Evolutionary conservation across 2,329 filamentous ascomycete genomes (phyloP), one percentile per base, ranked within the genome.

Genomic region (Drechmeria coniospora): DNA sequence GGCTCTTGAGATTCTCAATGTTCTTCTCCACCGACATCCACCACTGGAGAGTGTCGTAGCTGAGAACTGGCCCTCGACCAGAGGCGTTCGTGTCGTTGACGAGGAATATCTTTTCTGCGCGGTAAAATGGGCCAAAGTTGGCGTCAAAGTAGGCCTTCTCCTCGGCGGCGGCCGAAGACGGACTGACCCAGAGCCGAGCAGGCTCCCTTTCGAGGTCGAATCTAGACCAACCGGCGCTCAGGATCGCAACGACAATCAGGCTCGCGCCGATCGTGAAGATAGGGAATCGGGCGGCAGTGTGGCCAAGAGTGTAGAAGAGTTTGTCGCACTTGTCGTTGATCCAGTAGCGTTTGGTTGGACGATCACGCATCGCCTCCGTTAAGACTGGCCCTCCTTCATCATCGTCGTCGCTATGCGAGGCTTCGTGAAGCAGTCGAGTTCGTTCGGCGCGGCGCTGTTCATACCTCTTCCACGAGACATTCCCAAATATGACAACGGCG

Each of bases 121-220:
- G 79, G 54, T 90, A 98, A 46, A 98, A 98, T 0, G 87, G 84
- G 0, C 90, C 92, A 48, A 98, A 98, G 41, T 83, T 84, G 20
- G 69, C 51, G 47, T 98, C 92, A 38, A 95, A 98, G 48, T 92
- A 98, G 2, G 68, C 68, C 57, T 98, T 98, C 49, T 98, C 87
- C 47, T 83, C 69, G 0, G 90, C 90, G 13, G 92, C 87, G 26
- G 75, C 71, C 4, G 90, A 95, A 7, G 79, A 79, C 6, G 90
- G 90, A 42, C 87, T 86, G n/a, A 98, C 90, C 90, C 90, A 98
- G 7, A 98, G 61, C 26, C 80, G 74, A 8, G 92, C 90, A 5
- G 90, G 90, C 36, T 95, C 79, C 14, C 65, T 80, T 51, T 95
- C 90, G 20, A 98, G 65, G n/a, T 80, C 67, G 44, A 98, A 98